Evolutionary conservation across 1,284 basidiomycete species (phyloP).

Genomic region (Pyrrhoderma noxium): DNA sequence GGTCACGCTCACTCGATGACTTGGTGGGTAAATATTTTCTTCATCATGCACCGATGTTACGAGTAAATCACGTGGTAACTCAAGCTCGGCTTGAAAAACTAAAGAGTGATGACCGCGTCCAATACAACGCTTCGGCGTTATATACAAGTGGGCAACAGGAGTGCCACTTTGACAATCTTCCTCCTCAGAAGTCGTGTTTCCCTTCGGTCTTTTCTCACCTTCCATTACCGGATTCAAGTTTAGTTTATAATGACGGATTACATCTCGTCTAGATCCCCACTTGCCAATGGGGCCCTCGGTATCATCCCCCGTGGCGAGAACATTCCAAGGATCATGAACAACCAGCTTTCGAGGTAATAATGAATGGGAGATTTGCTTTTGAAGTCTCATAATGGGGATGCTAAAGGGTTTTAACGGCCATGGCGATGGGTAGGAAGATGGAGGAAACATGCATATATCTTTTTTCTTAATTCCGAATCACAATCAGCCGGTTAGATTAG

Average conservation of each 20-base stretch:
- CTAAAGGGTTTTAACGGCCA: conserved; percentile 31
- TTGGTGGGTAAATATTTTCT: conserved; percentile 6
- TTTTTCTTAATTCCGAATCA: conserved; percentile 2
- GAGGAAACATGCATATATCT: conserved; percentile 21
- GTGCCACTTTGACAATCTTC: background rate
- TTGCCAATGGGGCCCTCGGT: conserved; percentile 14
- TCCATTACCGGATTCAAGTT: no score
- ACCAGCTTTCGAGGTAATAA: conserved; percentile 24
- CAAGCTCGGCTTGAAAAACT: background rate
- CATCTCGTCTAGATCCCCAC: background rate
- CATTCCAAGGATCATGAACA: conserved; percentile 23
- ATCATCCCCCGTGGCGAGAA: conserved; percentile 23
- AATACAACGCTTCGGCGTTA: conserved; percentile 5
- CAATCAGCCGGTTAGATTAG: background rate
- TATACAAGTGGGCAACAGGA: conserved; percentile 8
- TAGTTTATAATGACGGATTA: background rate
- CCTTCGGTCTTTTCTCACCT: background rate
- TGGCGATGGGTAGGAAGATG: conserved; percentile 28
- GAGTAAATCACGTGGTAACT: conserved; percentile 7
- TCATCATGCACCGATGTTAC: conserved; percentile 8
- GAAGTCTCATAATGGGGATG: conserved; percentile 14
- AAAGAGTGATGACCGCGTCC: conserved; percentile 2
- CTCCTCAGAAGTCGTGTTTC: background rate
- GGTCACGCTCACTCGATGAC: conserved; percentile 21
- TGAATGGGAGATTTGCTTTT: conserved; percentile 20